A percentile compares a stretch with the other conserved stretches of the same genome.
phyloP scores from a whole-genome alignment of 225 moss, liverwort and hornwort genomes.

The Pseudoscleropodium purum region DNA sequence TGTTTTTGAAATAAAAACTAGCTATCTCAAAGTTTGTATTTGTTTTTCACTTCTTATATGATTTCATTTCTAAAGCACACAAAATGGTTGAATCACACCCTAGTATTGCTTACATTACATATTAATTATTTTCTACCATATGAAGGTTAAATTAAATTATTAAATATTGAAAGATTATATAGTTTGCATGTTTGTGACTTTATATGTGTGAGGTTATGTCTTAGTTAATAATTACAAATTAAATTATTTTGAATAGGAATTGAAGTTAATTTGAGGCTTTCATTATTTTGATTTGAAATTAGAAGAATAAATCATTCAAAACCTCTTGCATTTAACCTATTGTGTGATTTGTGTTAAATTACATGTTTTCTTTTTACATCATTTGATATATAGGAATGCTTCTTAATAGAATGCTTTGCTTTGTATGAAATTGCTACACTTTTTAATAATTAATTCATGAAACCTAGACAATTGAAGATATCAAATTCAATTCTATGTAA shows the following conservation, averaged over 20 bases:
- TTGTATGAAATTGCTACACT: not conserved
- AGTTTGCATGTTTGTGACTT: not conserved
- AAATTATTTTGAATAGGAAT: not conserved
- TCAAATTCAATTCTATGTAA: not conserved
- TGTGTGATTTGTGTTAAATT: not conserved
- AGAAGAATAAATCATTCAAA: too few species aligned
- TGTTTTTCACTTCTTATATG: rapidly evolving
- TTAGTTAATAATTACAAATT: not conserved
- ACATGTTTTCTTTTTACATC: rapidly evolving
- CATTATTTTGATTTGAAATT: not conserved
- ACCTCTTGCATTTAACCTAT: too few species aligned
- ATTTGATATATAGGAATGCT: not conserved
- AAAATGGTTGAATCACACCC: not conserved
- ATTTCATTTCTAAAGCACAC: rapidly evolving
- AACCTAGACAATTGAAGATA: not conserved
- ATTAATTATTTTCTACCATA: not conserved
- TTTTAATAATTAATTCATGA: not conserved
- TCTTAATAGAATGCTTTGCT: not conserved
- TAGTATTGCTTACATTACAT: not conserved
- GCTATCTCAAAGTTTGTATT: not conserved
- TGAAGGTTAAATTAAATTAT: not conserved
- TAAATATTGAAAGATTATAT: not conserved
- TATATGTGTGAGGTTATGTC: not conserved
- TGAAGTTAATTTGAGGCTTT: rapidly evolving
- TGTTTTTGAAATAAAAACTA: not conserved